These are phyloP conservation scores for Aspergillus uvarum DNA, from an alignment of 2,329 filamentous ascomycete species.

Conservation along the genomic window DNA sequence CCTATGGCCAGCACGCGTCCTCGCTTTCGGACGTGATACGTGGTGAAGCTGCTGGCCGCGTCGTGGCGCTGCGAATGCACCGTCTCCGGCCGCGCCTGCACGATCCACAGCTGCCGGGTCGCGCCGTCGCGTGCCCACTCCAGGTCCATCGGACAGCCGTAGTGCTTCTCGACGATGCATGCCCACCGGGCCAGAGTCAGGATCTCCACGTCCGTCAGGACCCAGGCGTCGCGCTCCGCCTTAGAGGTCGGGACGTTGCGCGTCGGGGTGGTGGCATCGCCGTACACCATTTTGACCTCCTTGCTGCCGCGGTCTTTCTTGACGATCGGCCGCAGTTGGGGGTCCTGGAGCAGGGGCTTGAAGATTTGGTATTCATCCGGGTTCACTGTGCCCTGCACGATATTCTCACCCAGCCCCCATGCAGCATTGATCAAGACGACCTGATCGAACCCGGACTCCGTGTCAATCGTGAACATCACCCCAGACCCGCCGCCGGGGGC, in stretches of 20 bases:
- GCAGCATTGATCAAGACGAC: conserved; percentile 41
- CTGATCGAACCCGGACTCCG: conserved; percentile 42
- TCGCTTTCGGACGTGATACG: conserved; percentile 32
- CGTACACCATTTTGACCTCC: conserved; percentile 37
- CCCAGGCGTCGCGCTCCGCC: conserved; percentile 34
- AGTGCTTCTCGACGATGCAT: conserved; percentile 38
- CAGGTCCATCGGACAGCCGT: conserved; percentile 40
- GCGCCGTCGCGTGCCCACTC: conserved; percentile 40
- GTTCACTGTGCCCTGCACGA: conserved; percentile 41
- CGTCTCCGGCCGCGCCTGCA: conserved; percentile 41
- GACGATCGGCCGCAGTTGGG: conserved; percentile 32
- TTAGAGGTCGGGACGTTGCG: conserved; percentile 41
- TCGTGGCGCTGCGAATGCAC: conserved; percentile 36
- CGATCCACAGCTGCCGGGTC: conserved; percentile 33
- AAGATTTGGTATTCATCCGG: conserved; percentile 44
- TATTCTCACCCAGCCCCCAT: conserved; percentile 43
- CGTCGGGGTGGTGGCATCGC: conserved; percentile 28
- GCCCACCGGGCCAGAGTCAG: conserved; percentile 39
- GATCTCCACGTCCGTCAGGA: conserved; percentile 37
- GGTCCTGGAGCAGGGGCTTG: conserved; percentile 34
- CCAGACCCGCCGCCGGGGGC: conserved; percentile 30
- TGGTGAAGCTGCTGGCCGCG: conserved; percentile 30
- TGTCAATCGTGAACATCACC: conserved; percentile 46
- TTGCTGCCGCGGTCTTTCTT: conserved; percentile 40
- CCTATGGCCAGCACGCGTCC: conserved; percentile 32